Base-by-base conservation (phyloP, 2,329 filamentous ascomycete genomes). In the Colletotrichum caudatum region DNA sequence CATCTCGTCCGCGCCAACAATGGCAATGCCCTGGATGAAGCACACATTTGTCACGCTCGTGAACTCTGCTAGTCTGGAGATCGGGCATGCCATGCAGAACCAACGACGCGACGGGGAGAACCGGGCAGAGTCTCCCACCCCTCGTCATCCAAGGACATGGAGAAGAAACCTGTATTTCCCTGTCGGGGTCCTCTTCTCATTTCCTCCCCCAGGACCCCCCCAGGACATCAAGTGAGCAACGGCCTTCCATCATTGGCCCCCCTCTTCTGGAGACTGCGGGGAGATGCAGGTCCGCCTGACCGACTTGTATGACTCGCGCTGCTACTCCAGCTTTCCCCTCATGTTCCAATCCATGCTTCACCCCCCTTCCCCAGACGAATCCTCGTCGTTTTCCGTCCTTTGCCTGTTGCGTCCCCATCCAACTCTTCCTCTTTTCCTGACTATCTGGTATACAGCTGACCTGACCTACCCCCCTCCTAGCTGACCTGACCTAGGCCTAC, bases 1-100 rank as follows among this genome's bases (percentile, higher is more conserved):
- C 89, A 88, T 73, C 81, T 90, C 16, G 88, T 90, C 76, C 81
- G 85, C 26, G 84, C 86, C 11, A 90, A 90, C 76, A 79, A 78
- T 18, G 77, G 77, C 48, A 88, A 88, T 78, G 85, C 87, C 14
- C 37, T 14, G 37, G 12, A 39, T 11, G 20, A 48, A 48, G 20
- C 11, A 48, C 20, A 4, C 20, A 6, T n/a, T 23, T 23, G 18
- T 23, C 46, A 4, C 23, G 20, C 8, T n/a, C 46, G 20, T 11
- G 20, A 48, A 4, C 20, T n/a, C 20, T n/a, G 20, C 0, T 4
- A 23, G 9, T 9, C 5, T 48, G 20, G 4, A 8, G 3, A 48
- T 12, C n/a, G 46, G 20, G n/a, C 8, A n/a, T 39, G 14, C 35
- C 8, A n/a, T 39, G 14, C 35, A 23, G 54, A 18, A 18, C 41